Evolutionary conservation across 148 eudicot species (phyloP).

Genomic region (Rhododendron mucronatum): DNA sequence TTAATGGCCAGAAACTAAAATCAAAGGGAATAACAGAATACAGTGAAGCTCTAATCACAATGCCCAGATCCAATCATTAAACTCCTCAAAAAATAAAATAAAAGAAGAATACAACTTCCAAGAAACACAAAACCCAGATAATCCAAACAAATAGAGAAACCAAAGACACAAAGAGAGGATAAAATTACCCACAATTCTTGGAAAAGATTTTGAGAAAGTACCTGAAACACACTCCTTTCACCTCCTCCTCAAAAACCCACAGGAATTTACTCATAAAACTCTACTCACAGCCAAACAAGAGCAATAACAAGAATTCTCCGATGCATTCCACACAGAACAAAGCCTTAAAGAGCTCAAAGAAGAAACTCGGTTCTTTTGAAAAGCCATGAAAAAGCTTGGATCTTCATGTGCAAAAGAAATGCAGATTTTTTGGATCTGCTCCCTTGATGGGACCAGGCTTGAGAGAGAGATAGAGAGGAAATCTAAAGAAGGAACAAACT

Average conservation of each 20-base stretch:
- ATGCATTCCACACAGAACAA: background rate
- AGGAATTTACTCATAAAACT: constrained; percentile 12
- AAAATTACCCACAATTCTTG: background rate
- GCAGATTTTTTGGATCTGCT: constrained; percentile 17
- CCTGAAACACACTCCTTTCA: background rate
- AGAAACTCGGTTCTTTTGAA: background rate
- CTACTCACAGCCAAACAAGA: background rate
- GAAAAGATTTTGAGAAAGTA: background rate
- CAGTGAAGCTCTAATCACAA: constrained; percentile 1
- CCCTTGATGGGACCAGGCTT: constrained; percentile 11
- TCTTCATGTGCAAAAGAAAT: background rate
- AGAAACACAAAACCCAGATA: background rate
- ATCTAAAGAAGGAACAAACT: constrained; percentile 13
- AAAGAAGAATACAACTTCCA: background rate
- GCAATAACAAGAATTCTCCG: background rate
- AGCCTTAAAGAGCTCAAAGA: constrained; percentile 6
- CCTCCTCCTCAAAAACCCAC: constrained; percentile 4
- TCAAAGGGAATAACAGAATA: background rate
- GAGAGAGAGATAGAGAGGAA: background rate
- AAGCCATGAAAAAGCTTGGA: constrained; percentile 16
- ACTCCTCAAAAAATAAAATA: background rate
- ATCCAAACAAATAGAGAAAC: background rate
- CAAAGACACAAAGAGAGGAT: background rate
- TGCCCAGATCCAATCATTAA: constrained; percentile 4
- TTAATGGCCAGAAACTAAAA: background rate